Evolutionary conservation across 306 rosid species (phyloP), one percentile per base, ranked within the genome.

Genomic region (Cucumis cinereus): DNA sequence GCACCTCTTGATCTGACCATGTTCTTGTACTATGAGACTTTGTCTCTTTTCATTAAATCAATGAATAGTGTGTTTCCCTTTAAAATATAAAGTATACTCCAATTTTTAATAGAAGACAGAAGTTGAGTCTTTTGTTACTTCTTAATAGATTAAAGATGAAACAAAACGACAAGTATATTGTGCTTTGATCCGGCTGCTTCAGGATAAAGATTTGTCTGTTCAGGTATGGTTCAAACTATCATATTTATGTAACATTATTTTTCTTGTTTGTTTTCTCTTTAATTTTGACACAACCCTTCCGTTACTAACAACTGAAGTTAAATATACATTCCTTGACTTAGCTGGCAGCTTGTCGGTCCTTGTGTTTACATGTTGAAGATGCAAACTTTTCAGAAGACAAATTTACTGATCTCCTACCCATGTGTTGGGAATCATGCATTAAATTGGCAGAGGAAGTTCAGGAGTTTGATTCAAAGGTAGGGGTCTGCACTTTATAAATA

Each of bases 381-480:
- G 98, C 94, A 77, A 91, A 89, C 83, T 93, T 93, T 83, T 90
- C 93, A 11, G 89, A 90, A 74, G 74, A 84, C 80, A 97, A 88
- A 80, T 93, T 93, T 84, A 75, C 83, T 14, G 98, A 93, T 84
- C 97, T 93, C 77, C 94, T 93, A 45, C 92, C 97, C 56, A 77
- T 87, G 77, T 93, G 98, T 77, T 93, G 97, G 98, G 96, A 86
- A 43, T 90, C 93, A 12, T 90, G 97, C 86, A 91, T 93, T 80
- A 90, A 83, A 79, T 80, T 93, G 89, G 84, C 90, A 66, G 98
- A 90, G 79, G 94, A 87, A 55, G 97, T 93, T 82, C 93, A 86
- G 87, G 98, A 93, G 86, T 93, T 93, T 71, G 98, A 93, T 80
- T 93, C 98, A 28, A 93, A 93, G 98, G 98, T 93, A 87, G 57